Percentiles rank a stretch among this genome's conserved stretches.
These are phyloP conservation scores for Pueraria montana DNA, from an alignment of 306 rosid genomes.

Conservation along the genomic window DNA sequence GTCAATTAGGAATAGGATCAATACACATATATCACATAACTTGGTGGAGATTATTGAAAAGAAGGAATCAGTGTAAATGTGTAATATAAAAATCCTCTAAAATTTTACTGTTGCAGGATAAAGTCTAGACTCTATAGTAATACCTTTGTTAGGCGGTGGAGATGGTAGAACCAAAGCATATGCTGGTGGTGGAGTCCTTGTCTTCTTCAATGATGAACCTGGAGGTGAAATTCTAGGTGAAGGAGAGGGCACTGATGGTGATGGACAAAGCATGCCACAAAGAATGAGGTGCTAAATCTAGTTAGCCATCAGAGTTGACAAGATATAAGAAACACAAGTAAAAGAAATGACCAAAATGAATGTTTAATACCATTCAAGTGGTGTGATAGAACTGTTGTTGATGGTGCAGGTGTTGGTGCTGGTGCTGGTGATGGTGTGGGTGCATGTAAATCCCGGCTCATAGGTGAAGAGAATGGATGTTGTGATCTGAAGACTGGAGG, in stretches of 20 bases:
- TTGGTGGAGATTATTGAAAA: slow-evolving; percentile 32
- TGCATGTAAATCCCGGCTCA: slow-evolving; percentile 48
- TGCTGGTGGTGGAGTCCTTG: slow-evolving; percentile 64
- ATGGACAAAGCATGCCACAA: slow-evolving; percentile 44
- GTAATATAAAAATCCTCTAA: slow-evolving; percentile 12
- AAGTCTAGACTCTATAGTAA: slow-evolving; percentile 20
- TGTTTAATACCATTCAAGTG: slow-evolving; percentile 60
- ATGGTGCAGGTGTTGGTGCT: slow-evolving; percentile 62
- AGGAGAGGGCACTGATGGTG: slow-evolving; percentile 61
- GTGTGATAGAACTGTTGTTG: slow-evolving; percentile 39
- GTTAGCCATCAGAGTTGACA: slow-evolving; percentile 18
- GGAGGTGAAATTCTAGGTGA: slow-evolving; percentile 68
- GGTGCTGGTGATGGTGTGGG: slow-evolving; percentile 45
- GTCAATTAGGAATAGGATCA: slow-evolving; percentile 36
- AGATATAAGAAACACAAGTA: slow-evolving; percentile 19
- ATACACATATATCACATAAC: neutral
- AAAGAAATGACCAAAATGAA: slow-evolving; percentile 32
- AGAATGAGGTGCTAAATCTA: slow-evolving; percentile 21
- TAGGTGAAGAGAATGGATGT: slow-evolving; percentile 57
- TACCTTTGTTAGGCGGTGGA: slow-evolving; percentile 86
- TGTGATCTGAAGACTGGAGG: slow-evolving; percentile 57
- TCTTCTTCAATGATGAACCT: slow-evolving; percentile 61
- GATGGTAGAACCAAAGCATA: slow-evolving; percentile 72
- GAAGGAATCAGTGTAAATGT: neutral
- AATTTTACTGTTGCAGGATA: neutral